Percentiles rank a stretch among this genome's conserved stretches.
phyloP scores from a whole-genome alignment of 495 filamentous ascomycete species.

The Aspergillus sclerotiicarbonarius region DNA sequence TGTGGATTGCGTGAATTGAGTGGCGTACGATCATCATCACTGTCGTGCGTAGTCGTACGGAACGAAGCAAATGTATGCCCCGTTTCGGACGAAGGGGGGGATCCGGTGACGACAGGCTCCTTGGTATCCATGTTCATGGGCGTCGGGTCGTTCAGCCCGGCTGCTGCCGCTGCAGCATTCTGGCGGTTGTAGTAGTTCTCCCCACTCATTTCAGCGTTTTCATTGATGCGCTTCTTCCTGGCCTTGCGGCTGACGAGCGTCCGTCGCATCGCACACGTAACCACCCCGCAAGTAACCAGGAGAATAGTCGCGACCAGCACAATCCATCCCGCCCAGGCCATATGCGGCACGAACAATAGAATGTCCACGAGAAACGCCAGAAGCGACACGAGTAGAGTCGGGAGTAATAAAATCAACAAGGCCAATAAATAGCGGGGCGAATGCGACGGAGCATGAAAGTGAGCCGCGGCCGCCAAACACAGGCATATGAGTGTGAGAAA shows the following conservation, averaged over 20 bases:
- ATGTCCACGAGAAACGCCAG: constrained; percentile 93
- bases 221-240: constrained; percentile 82
- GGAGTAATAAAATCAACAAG: constrained; percentile 79
- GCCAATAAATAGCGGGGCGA: constrained; percentile 84
- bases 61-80: constrained; percentile 75
- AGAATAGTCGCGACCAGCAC: constrained; percentile 89
- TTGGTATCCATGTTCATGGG: constrained; percentile 48
- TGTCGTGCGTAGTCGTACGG: constrained; percentile 61
- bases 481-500: constrained; percentile 83
- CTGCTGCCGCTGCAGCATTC: constrained; percentile 45
- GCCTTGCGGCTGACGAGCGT: constrained; percentile 91
- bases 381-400: constrained; percentile 80
- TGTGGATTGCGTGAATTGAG: constrained; percentile 62
- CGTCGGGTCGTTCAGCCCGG: constrained; percentile 33
- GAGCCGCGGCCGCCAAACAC: constrained; percentile 72
- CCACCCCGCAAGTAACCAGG: constrained; percentile 75
- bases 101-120: constrained; percentile 50
- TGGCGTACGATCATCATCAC: constrained; percentile 78
- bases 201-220: constrained; percentile 94
- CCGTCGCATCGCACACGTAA: constrained; percentile 95
- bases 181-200: constrained; percentile 84
- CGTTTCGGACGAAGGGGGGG: constrained; percentile 51
- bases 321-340: constrained; percentile 93
- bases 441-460: constrained; percentile 89
- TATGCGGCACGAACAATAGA: constrained; percentile 90